Percentiles rank a stretch among this genome's conserved stretches.
These are phyloP conservation scores for Populus tomentosa DNA, from an alignment of 441 rosid species.

Conservation along the genomic window DNA sequence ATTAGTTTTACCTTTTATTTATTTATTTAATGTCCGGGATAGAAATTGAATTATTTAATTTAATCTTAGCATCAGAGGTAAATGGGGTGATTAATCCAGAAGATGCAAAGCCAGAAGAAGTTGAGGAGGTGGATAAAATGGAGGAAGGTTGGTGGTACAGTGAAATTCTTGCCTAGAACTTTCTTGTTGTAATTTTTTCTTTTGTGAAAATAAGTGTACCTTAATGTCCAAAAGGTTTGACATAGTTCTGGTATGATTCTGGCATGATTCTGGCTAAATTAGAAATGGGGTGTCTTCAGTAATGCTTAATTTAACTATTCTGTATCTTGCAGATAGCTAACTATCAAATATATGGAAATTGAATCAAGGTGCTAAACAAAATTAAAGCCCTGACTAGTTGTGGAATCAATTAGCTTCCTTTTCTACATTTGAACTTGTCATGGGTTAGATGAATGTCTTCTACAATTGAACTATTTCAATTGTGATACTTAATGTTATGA, in stretches of 20 bases:
- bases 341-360: neutral
- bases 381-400: neutral
- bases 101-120: conserved; percentile 34
- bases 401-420: neutral
- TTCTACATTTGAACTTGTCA: neutral
- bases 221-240: neutral
- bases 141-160: conserved; percentile 44
- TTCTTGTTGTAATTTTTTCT: neutral
- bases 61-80: conserved; percentile 36
- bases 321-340: neutral
- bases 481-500: neutral
- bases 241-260: neutral
- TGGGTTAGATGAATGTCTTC: neutral
- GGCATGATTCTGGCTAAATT: neutral
- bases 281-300: neutral
- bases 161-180: neutral
- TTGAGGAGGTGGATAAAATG: conserved; percentile 33
- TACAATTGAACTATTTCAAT: neutral
- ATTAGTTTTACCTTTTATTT: neutral
- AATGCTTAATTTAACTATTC: neutral
- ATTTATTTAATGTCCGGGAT: neutral
- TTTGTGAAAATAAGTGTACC: neutral
- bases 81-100: conserved; percentile 33
- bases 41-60: conserved; percentile 19
- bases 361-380: neutral